Conservation (phyloP, 2,329 filamentous ascomycete species). For the Dothideomycetes sp. region DNA sequence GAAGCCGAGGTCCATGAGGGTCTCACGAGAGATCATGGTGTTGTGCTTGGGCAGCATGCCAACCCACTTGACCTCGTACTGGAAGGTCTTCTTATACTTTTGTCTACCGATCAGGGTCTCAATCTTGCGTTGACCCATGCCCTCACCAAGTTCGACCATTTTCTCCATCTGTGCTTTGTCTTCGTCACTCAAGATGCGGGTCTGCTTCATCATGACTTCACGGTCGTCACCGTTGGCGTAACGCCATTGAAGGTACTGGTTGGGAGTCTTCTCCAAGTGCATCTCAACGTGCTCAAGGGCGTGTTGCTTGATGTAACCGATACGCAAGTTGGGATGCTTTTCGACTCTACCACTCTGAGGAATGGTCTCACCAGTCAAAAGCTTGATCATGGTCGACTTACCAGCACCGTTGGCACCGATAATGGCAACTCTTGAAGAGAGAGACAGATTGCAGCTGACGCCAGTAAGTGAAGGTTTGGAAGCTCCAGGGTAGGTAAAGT, state of each 20-base stretch:
- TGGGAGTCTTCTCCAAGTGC: constrained; percentile 98
- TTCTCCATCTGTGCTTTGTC: constrained; percentile 91
- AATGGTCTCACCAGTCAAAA: constrained; percentile 85
- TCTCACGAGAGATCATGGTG: constrained; percentile 86
- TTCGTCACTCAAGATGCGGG: constrained; percentile 73
- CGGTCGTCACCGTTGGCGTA: constrained; percentile 96
- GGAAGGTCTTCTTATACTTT: constrained; percentile 98
- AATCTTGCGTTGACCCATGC: constrained; percentile 65
- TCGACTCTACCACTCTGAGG: constrained; percentile 79
- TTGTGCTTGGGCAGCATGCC: constrained; percentile 86
- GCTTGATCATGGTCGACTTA: constrained; percentile 96
- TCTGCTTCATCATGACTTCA: constrained; percentile 96
- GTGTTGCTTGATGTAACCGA: constrained; percentile 99
- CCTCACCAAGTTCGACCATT: constrained; percentile 73
- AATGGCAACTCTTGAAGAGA: constrained; percentile 90
- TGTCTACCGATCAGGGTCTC: constrained; percentile 90
- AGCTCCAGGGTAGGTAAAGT: constrained; percentile 86
- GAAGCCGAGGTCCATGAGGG: constrained; percentile 75
- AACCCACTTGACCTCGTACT: constrained; percentile 97
- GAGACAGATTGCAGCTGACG: constrained; percentile 75
- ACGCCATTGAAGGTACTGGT: constrained; percentile 97
- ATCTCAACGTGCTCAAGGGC: constrained; percentile 98
- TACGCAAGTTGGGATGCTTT: constrained; percentile 97
- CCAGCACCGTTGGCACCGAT: constrained; percentile 97
- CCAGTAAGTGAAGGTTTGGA: constrained; percentile 79